These are phyloP conservation scores for Exserohilum rostratum DNA, from an alignment of 2,329 filamentous ascomycete species.

Conservation along the genomic window DNA sequence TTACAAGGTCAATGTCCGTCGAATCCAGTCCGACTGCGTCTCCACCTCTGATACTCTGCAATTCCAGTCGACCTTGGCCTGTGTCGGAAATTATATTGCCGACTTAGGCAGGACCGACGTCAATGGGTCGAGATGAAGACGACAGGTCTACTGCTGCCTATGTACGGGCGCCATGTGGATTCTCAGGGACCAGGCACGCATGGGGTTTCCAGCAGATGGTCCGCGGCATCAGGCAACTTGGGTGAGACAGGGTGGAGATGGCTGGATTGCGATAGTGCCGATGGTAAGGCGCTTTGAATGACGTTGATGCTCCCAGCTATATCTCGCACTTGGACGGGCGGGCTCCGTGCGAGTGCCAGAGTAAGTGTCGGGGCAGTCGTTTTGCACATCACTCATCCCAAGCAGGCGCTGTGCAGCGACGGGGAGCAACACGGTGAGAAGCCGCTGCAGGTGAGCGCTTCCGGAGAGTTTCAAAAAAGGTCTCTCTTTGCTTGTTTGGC, in stretches of 20 bases:
- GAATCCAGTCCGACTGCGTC: no score
- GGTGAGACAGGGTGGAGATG: conserved; percentile 5
- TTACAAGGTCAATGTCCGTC: no score
- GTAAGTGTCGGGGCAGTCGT: no score
- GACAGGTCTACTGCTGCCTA: neutral
- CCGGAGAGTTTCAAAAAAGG: conserved; percentile 16
- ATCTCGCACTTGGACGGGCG: no score
- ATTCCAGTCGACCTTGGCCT: neutral
- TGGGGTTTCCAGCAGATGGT: neutral
- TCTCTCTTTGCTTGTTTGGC: conserved; percentile 15
- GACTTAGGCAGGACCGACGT: conserved; percentile 2
- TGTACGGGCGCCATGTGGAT: neutral
- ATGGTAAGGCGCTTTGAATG: conserved; percentile 2
- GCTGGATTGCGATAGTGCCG: neutral
- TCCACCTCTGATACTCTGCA: no score
- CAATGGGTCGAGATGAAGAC: neutral
- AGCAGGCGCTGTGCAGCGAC: no score
- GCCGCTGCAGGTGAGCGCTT: conserved; percentile 11
- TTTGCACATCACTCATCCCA: no score
- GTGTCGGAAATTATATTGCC: conserved; percentile 3
- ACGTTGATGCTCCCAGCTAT: neutral
- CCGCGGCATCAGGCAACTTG: neutral
- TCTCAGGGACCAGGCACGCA: neutral
- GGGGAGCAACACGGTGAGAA: no score
- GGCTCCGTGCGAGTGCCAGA: no score